Evolutionary conservation across 2,329 filamentous ascomycete genomes (phyloP), one percentile per base, ranked within the genome.

Genomic region (Penicillium sp.): DNA sequence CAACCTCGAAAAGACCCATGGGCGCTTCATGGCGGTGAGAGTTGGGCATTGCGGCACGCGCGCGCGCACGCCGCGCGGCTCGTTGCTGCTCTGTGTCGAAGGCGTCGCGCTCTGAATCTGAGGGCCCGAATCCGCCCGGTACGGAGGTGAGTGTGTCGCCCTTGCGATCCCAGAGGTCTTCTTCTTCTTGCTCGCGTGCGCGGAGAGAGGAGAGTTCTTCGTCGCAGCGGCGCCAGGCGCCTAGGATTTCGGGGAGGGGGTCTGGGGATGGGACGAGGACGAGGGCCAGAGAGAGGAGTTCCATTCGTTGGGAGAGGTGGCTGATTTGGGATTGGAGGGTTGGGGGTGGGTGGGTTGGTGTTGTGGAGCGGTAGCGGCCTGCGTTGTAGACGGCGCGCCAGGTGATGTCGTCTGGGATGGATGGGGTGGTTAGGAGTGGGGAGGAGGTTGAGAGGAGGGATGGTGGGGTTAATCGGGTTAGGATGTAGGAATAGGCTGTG

Each of bases 401-500:
- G 53, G 83, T 83, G 29, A 83, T 78, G 58, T 86, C 82, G 64
- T 86, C 84, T 57, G 70, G 61, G 45, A 66, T 53, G 16, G 56
- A 42, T 5, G 66, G 51, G 35, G 73, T 71, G 11, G 62, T 61
- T 49, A 61, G 52, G 30, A 58, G 55, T 5, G 63, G 55, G 4
- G 70, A 59, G 29, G 70, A 60, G 18, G 57, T 68, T 41, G 69
- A 60, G 47, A 70, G 61, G 67, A 64, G 62, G 27, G 73, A 69
- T 46, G 66, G 62, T 18, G 69, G 70, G 11, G 74, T 69, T 9
- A 87, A 75, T 41, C 83, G 78, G 42, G 83, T 86, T 48, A 85
- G 78, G 45, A 87, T 82, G 66, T 86, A 86, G 6, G 84, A 86
- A 68, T 87, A 87, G 7, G 84, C 84, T 1, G 84, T 87, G 59